These are phyloP conservation scores for Paraconiothyrium sp. DNA, from an alignment of 2,329 filamentous ascomycete species.

Conservation along the genomic window DNA sequence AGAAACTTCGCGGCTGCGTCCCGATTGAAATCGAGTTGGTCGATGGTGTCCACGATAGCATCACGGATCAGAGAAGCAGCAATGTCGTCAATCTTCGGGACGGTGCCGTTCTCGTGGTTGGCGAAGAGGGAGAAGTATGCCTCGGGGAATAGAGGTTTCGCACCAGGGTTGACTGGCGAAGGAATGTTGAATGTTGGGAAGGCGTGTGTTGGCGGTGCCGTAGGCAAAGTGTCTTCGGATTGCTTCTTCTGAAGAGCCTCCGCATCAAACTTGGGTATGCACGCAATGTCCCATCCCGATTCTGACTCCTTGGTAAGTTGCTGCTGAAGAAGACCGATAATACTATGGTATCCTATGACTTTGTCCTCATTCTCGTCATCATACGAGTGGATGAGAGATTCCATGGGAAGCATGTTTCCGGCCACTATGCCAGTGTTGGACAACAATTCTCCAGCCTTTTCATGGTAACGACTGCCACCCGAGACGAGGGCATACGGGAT, in stretches of 20 bases:
- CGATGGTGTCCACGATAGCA: constrained; percentile 89
- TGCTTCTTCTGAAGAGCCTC: constrained; percentile 64
- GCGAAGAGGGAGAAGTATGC: constrained; percentile 93
- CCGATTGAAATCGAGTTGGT: constrained; percentile 91
- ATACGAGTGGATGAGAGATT: constrained; percentile 87
- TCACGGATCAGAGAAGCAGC: constrained; percentile 87
- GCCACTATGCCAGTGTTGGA: constrained; percentile 97
- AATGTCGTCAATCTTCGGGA: constrained; percentile 79
- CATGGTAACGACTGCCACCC: constrained; percentile 58
- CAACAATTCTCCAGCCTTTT: constrained; percentile 79
- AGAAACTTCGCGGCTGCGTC: constrained; percentile 86
- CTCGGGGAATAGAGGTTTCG: constrained; percentile 85
- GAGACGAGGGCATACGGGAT: constrained; percentile 81
- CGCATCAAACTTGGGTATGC: constrained; percentile 65
- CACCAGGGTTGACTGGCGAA: constrained; percentile 76
- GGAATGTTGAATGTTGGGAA: constrained; percentile 82
- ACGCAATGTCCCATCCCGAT: constrained; percentile 77
- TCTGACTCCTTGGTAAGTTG: constrained; percentile 82
- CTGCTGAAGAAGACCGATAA: constrained; percentile 83
- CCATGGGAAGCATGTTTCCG: constrained; percentile 84
- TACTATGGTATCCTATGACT: constrained; percentile 71
- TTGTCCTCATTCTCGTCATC: constrained; percentile 69
- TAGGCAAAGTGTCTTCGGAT: constrained; percentile 66
- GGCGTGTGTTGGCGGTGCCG: constrained; percentile 70
- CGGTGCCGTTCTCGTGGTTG: constrained; percentile 86